These are phyloP conservation scores for Cutaneotrichosporon sp. DNA, from an alignment of 1,284 basidiomycete genomes.

Conservation along the genomic window DNA sequence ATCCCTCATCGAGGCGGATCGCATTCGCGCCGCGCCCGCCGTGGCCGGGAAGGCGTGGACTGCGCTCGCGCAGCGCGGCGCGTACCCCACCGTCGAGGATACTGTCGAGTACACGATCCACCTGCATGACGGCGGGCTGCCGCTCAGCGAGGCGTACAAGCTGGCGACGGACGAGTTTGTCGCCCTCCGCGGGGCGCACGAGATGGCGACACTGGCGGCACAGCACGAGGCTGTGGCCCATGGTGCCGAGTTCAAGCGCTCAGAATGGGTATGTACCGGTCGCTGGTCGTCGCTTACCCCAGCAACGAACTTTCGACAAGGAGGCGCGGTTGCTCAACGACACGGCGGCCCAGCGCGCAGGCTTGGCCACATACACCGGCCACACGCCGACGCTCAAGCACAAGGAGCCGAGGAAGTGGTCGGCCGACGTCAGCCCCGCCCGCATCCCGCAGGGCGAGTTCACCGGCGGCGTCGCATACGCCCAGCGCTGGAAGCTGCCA, in stretches of 20 bases:
- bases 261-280: conserved; percentile 39
- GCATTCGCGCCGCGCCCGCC: conserved; percentile 54
- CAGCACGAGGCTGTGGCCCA: conserved; percentile 71
- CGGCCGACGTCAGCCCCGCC: conserved; percentile 20
- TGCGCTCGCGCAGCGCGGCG: conserved; percentile 68
- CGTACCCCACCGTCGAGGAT: conserved; percentile 82
- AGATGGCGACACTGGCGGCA: conserved; percentile 71
- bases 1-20: conserved; percentile 64
- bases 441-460: conserved; percentile 26
- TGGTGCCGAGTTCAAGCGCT: conserved; percentile 54
- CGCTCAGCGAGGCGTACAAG: conserved; percentile 76
- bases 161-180: conserved; percentile 79
- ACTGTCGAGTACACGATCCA: conserved; percentile 74
- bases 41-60: conserved; percentile 65
- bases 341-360: not conserved
- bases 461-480: conserved; percentile 34
- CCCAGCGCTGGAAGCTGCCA: conserved; percentile 37
- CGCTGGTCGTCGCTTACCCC: not conserved
- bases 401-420: conserved; percentile 31
- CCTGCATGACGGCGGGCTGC: conserved; percentile 64
- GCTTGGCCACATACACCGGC: not conserved
- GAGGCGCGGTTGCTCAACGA: conserved; percentile 25
- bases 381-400: conserved; percentile 17
- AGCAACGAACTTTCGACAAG: conserved; percentile 35
- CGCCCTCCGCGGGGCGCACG: conserved; percentile 74